Conservation (phyloP, 2,329 filamentous ascomycete species). For the Aspergillus carbonarius region DNA sequence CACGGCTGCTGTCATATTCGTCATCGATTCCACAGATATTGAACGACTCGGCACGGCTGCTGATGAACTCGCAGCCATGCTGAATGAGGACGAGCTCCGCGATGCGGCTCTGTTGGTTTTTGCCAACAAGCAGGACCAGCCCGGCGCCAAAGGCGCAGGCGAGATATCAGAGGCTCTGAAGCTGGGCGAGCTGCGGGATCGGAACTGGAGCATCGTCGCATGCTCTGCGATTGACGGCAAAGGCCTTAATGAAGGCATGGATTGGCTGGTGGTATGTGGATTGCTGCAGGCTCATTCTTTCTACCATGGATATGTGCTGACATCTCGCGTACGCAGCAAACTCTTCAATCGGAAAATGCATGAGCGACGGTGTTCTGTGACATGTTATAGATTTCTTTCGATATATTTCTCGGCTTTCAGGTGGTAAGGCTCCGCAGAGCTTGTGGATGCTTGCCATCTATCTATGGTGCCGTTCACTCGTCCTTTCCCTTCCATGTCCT, state of each 20-base stretch:
- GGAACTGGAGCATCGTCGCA: constrained; percentile 99
- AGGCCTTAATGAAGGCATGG: constrained; percentile 96
- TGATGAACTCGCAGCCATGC: constrained; percentile 90
- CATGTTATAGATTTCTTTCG: constrained; percentile 32
- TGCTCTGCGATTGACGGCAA: constrained; percentile 95
- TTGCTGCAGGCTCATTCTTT: neutral
- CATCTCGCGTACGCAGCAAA: constrained; percentile 35
- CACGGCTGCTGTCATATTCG: constrained; percentile 96
- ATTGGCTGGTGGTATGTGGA: constrained; percentile 83
- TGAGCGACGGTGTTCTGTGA: constrained; percentile 33
- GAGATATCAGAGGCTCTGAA: constrained; percentile 94
- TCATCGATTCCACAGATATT: constrained; percentile 97
- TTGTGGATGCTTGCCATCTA: neutral
- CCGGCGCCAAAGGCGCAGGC: constrained; percentile 90
- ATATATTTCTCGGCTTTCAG: constrained; percentile 27
- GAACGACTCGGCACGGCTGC: constrained; percentile 88
- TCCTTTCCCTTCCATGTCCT: constrained; percentile 2
- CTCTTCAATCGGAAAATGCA: constrained; percentile 45
- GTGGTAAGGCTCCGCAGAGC: constrained; percentile 17
- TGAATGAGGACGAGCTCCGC: constrained; percentile 94
- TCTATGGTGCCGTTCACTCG: constrained; percentile 21
- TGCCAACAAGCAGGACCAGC: constrained; percentile 98
- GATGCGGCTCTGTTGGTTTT: constrained; percentile 92
- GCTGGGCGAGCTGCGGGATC: constrained; percentile 85
- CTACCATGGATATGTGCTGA: constrained; percentile 10